A percentile compares a stretch with the other conserved stretches of the same genome.
phyloP scores from a whole-genome alignment of 306 rosid genomes.

The Vigna mungo region DNA sequence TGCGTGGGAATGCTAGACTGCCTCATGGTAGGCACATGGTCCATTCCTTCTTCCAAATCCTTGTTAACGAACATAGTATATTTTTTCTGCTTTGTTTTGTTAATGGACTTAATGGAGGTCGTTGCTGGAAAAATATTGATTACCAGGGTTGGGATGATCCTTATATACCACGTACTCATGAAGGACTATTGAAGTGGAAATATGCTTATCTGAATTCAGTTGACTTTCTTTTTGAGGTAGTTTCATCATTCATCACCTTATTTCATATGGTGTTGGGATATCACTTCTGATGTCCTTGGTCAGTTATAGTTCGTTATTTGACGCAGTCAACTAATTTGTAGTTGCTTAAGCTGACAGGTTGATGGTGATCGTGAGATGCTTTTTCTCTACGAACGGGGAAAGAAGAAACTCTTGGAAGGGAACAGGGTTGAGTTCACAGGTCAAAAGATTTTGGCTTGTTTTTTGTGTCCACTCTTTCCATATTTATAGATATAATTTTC shows the following conservation, averaged over 20 bases:
- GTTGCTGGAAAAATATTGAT: slow-evolving; percentile 36
- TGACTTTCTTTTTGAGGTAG: slow-evolving; percentile 95
- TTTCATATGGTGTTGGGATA: slow-evolving; percentile 40
- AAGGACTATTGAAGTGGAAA: slow-evolving; percentile 98
- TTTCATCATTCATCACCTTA: slow-evolving; percentile 32
- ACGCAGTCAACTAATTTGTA: slow-evolving; percentile 39
- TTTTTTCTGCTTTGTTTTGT: background rate
- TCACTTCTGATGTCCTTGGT: slow-evolving; percentile 26
- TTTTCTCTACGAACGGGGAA: slow-evolving; percentile 84
- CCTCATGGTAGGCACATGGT: slow-evolving; percentile 23
- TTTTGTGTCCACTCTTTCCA: slow-evolving; percentile 3
- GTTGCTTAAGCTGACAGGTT: slow-evolving; percentile 62
- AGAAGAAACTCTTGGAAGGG: slow-evolving; percentile 93
- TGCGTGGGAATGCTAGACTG: slow-evolving; percentile 34
- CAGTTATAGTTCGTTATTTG: slow-evolving; percentile 37
- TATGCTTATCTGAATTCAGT: slow-evolving; percentile 91
- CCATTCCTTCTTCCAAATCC: slow-evolving; percentile 38
- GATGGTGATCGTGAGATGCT: slow-evolving; percentile 75
- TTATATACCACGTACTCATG: slow-evolving; percentile 94
- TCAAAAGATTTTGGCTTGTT: slow-evolving; percentile 43
- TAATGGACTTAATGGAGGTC: slow-evolving; percentile 34
- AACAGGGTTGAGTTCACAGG: slow-evolving; percentile 86
- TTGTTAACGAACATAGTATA: slow-evolving; percentile 1
- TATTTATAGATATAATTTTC: slow-evolving; percentile 13
- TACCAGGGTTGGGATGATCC: slow-evolving; percentile 99